Conservation (phyloP, 192 early-diverging fungal genomes). For the Thoreauomyces humboldtii region DNA sequence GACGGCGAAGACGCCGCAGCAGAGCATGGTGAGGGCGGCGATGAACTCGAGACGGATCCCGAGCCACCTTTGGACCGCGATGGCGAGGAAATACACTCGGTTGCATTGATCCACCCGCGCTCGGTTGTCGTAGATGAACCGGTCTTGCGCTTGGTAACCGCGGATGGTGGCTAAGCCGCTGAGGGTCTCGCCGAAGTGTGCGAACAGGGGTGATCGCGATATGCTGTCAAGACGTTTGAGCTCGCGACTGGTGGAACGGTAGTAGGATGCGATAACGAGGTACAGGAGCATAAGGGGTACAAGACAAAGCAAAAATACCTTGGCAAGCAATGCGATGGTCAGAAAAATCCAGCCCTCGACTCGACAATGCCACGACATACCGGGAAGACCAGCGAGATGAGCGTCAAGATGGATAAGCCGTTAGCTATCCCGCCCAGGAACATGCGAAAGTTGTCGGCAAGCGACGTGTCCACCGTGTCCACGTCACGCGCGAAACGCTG, state of each 20-base stretch:
- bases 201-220: slow-evolving; percentile 67
- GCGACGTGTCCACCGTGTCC: slow-evolving; percentile 46
- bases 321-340: neutral
- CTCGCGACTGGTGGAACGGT: neutral
- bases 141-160: neutral
- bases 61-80: slow-evolving; percentile 73
- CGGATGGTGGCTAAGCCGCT: slow-evolving; percentile 42
- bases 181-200: slow-evolving; percentile 61
- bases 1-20: slow-evolving; percentile 48
- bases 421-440: no score
- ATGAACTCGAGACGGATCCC: slow-evolving; percentile 67
- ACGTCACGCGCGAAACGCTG: slow-evolving; percentile 58
- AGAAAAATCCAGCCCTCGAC: neutral
- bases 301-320: neutral
- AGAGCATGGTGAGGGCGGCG: slow-evolving; percentile 75
- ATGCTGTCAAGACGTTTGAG: neutral
- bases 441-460: no score
- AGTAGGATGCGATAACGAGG: neutral
- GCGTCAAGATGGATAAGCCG: no score
- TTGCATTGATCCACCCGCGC: slow-evolving; percentile 65
- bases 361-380: no score
- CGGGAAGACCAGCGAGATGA: no score
- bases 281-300: neutral
- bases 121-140: neutral
- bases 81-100: slow-evolving; percentile 80